Base-by-base conservation (phyloP, 257 asterid species). In the Solanum lycopersicoides region DNA sequence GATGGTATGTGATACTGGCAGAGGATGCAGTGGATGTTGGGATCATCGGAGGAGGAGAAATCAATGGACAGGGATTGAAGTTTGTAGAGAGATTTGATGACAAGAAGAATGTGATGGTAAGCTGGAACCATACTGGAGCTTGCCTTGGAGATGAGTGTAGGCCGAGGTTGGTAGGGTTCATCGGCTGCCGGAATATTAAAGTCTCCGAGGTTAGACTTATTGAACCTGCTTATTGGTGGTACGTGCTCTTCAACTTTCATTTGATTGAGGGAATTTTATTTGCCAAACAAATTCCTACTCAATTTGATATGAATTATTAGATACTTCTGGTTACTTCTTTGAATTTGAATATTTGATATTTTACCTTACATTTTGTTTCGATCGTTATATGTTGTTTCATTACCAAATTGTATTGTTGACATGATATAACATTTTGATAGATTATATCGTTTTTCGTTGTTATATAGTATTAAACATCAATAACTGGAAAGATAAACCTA, bases 41-140 rank as follows among this genome's bases (percentile, higher is more conserved):
- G 86, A 95, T 97, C 84, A 95, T 95, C 56, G 98, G 99, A 87
- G 98, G 98, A 79, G 98, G 99, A 75, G 98, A 94, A 93, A 93
- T 97, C 87, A 94, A 97, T 89, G 99, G 99, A 6, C 99, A 97
- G 91, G 98, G 99, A 35, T 84, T 92, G 95, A 72, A 91, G 89
- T 97, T 94, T 83, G 98, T 97, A 84, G 82, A 35, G 92, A 90
- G 93, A 86, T 95, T 97, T 84, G 93, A 95, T 30, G 93, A 91
- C 91, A 91, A 90, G 93, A 97, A 97, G 93, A 95, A 97, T 83
- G 98, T 97, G 93, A 97, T 97, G 99, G 98, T 97, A 93, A 95
- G 98, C 86, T 97, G 99, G 98, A 95, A 97, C 34, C 65, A 84
- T 82, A 95, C 97, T 0, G 98, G 98, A 75, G 94, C 94, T 88